Evolutionary conservation across 2,329 filamentous ascomycete species (phyloP), one percentile per base, ranked within the genome.

Genomic region (Trichoderma breve): DNA sequence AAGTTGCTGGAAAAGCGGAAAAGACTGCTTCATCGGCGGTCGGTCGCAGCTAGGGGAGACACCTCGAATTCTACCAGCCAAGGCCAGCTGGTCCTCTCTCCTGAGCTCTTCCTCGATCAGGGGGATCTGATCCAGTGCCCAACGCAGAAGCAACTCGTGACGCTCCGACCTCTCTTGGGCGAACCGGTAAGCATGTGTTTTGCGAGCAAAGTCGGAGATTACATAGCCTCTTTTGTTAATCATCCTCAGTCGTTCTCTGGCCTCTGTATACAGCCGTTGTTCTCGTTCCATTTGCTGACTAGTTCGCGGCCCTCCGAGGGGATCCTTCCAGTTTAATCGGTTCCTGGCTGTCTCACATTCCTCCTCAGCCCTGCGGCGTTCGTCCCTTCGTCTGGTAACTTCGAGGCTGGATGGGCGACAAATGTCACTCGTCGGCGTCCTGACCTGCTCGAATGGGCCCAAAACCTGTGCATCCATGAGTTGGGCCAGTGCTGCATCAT

Each of bases 121-220:
- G 4, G 73, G 67, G 26, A 74, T 43, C 36, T 77, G 76, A 32
- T 76, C 62, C 15, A 67, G 43, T 6, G 71, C 62, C 77, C 77
- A 78, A 18, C 47, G 34, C 30, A 78, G 62, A 21, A 78, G 72
- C 3, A 75, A 51, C 21, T 70, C 71, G n/a, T 76, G 75, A 2
- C 75, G 73, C 28, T 71, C 72, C 7, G 74, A 73, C 12, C 58
- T 70, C 26, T 72, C 71, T 66, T 70, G 28, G 8, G 71, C 71
- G 51, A 72, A 72, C 3, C 71, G 71, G n/a, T 72, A 72, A 34
- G 71, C 57, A 47, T 72, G 64, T 1, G 65, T 70, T 11, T 70
- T 72, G 24, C 71, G 65, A 3, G 55, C 47, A 34, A 72, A 70
- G 11, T 70, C 65, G 15, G 57, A 26, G 43, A 72, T 58, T 3